Conservation (phyloP, 352 stramenopile genomes). For the Globisporangium solare region DNA sequence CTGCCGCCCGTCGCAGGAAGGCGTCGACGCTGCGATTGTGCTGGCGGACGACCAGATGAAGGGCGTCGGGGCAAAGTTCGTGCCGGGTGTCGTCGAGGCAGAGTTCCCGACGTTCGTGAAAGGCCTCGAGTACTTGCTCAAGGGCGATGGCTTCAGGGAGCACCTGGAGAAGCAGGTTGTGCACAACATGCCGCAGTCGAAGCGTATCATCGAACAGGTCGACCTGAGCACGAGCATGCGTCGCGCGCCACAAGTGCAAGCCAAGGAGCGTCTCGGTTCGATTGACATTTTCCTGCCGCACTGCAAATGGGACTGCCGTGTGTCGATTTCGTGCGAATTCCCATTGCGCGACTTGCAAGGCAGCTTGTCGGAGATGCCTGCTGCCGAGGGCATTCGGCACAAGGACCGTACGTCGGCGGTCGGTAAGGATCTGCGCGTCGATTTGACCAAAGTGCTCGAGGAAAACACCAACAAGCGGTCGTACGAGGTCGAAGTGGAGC, state of each 20-base stretch:
- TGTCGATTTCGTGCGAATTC: constrained; percentile 84
- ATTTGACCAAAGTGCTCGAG: constrained; percentile 79
- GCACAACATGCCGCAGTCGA: constrained; percentile 70
- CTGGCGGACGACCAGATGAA: constrained; percentile 77
- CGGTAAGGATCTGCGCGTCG: constrained; percentile 70
- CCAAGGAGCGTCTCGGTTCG: constrained; percentile 76
- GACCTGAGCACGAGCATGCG: constrained; percentile 51
- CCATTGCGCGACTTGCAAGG: constrained; percentile 48
- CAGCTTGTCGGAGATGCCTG: constrained; percentile 54
- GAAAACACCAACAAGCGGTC: constrained; percentile 63
- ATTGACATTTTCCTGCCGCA: constrained; percentile 87
- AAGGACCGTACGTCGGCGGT: constrained; percentile 79
- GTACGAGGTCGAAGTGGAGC: constrained; percentile 81
- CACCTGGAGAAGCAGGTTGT: constrained; percentile 79
- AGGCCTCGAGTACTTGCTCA: constrained; percentile 60
- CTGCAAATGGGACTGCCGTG: constrained; percentile 80
- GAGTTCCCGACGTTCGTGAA: constrained; percentile 71
- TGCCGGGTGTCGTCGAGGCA: constrained; percentile 58
- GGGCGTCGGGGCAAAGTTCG: constrained; percentile 72
- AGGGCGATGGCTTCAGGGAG: constrained; percentile 63
- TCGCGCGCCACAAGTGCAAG: constrained; percentile 49
- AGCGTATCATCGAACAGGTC: constrained; percentile 76
- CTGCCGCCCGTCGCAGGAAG: constrained; percentile 67
- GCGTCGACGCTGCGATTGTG: constrained; percentile 65
- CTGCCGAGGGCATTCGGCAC: constrained; percentile 67